Evolutionary conservation across 2,329 filamentous ascomycete species (phyloP), one percentile per base, ranked within the genome.

Genomic region (Neopestalotiopsis sp.): DNA sequence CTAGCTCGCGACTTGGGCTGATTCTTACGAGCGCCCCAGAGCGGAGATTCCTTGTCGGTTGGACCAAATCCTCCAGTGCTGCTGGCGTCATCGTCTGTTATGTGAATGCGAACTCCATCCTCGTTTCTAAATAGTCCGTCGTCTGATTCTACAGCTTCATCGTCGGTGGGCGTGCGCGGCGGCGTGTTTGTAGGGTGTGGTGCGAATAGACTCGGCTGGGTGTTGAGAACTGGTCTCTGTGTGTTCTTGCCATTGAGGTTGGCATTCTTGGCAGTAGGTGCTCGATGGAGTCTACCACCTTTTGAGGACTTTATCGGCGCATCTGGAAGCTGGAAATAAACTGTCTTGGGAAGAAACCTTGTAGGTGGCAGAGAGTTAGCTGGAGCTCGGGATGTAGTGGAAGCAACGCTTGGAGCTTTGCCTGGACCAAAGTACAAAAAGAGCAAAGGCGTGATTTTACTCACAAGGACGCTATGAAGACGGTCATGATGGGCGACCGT

Each of bases 341-440:
- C 86, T 56, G 95, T 98, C 80, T 97, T 95, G 42, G 95, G 95
- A 45, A 98, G 88, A 78, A 97, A 97, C 68, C 95, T 97, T 78
- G 24, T 42, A 13, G n/a, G 90, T 65, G 90, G 92, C 73, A 42
- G 49, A 49, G 24, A 24, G 28, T 59, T 34, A 59, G 57, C 30
- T 12, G 28, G 30, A 28, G 17, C 13, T 59, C 57, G 13, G 30
- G 20, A 30, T 6, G 24, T 24, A 6, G 30, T 34, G 12, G 34
- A 38, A 38, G 57, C 30, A 14, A 59, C 4, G 24, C 3, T 24
- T 59, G 14, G 24, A 59, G 57, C 57, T 59, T 20, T 59, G 57
- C 30, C 20, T 20, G 17, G 57, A 17, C 34, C 4, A 10, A 34
- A 59, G 24, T 17, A 24, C 57, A 62, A 24, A 62, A 17, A 60